phyloP scores from a whole-genome alignment of 257 asterid species.

The Solanum megistacrolobum region DNA sequence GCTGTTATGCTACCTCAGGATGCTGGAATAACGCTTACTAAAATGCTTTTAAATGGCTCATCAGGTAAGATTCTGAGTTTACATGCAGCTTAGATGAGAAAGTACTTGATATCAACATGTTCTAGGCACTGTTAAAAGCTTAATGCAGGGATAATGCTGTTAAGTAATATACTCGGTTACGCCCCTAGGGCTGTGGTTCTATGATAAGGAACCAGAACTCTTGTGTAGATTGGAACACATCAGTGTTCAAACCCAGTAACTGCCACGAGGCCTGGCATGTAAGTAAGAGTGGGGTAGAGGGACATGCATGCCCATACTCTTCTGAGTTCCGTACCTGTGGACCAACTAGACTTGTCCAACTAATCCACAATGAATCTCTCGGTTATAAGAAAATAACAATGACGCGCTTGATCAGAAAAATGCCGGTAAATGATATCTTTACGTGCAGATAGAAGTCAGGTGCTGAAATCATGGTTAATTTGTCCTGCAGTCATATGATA shows the following conservation, averaged over 20 bases:
- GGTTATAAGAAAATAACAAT: background rate
- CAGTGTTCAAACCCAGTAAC: background rate
- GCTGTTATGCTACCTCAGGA: slow-evolving; percentile 84
- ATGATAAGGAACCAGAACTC: background rate
- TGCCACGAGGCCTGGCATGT: background rate
- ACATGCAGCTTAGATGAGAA: background rate
- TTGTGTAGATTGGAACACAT: background rate
- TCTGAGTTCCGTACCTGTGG: background rate
- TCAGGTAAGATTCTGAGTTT: slow-evolving; percentile 40
- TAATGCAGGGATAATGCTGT: background rate
- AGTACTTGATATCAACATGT: background rate
- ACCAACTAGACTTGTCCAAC: background rate
- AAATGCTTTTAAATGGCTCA: slow-evolving; percentile 61
- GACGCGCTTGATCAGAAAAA: background rate
- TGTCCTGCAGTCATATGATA: background rate
- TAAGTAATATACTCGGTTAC: background rate
- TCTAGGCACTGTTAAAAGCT: background rate
- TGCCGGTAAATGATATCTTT: background rate
- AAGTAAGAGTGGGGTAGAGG: background rate
- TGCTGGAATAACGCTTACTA: slow-evolving; percentile 65
- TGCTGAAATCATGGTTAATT: background rate
- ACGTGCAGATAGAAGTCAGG: background rate
- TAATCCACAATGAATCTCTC: background rate
- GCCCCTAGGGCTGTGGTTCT: background rate
- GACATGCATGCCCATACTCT: background rate